phyloP scores from a whole-genome alignment of 2,329 filamentous ascomycete species.

The Xylariaceae sp. region DNA sequence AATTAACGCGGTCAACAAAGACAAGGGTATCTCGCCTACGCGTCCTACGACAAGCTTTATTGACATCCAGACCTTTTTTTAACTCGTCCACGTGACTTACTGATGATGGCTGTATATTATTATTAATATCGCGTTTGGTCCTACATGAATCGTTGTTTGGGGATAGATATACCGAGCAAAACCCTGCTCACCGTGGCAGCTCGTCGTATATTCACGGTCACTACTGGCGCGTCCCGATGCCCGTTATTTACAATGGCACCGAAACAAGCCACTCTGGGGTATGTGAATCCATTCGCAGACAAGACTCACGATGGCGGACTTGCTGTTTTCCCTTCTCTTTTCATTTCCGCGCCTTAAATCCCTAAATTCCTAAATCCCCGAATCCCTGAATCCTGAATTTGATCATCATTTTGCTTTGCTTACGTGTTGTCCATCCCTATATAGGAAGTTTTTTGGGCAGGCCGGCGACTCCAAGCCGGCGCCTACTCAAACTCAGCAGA shows the following conservation, averaged over 20 bases:
- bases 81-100: background rate
- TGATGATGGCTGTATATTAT: too few species aligned
- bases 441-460: constrained; percentile 79
- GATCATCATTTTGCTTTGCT: background rate
- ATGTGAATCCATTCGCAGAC: constrained; percentile 33
- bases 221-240: constrained; percentile 22
- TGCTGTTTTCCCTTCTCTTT: constrained; percentile 23
- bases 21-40: background rate
- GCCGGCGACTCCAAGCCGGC: constrained; percentile 54
- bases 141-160: background rate
- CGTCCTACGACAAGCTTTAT: constrained; percentile 8
- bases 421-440: constrained; percentile 9
- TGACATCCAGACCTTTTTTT: constrained; percentile 1
- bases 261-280: constrained; percentile 34
- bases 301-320: constrained; percentile 23
- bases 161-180: background rate
- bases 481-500: constrained; percentile 67
- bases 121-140: background rate
- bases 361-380: too few species aligned
- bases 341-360: background rate
- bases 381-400: too few species aligned
- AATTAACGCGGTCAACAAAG: constrained; percentile 24
- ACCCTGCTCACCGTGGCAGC: constrained; percentile 24
- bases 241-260: constrained; percentile 30
- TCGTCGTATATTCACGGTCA: constrained; percentile 22